A percentile compares a stretch with the other conserved stretches of the same genome.
Evolutionary conservation across 2,329 filamentous ascomycete genomes (phyloP).

Genomic region (Coniochaeta sp.): DNA sequence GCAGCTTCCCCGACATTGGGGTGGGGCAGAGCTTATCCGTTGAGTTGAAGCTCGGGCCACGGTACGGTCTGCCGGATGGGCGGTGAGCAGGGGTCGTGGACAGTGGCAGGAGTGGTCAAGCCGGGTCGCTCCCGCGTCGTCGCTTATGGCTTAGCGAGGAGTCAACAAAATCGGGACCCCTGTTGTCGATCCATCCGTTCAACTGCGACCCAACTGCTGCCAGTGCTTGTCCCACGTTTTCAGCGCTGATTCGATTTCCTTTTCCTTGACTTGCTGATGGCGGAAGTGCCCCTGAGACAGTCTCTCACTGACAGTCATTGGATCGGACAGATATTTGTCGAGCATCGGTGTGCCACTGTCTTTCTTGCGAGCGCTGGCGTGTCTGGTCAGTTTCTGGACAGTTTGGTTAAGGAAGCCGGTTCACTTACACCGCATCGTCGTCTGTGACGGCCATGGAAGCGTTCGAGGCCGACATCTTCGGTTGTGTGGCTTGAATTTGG

Average conservation of each 20-base stretch:
- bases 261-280: not conserved
- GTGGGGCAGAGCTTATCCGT: conserved; percentile 1
- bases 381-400: too few species aligned
- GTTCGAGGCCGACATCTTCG: not conserved
- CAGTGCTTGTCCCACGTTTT: not conserved
- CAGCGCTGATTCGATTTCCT: not conserved
- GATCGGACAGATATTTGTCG: not conserved
- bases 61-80: too few species aligned
- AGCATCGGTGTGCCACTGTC: not conserved
- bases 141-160: not conserved
- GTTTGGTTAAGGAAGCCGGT: not conserved
- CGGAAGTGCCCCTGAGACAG: not conserved
- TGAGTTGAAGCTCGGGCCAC: conserved; percentile 3
- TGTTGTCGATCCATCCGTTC: not conserved
- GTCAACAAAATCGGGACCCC: conserved; percentile 3
- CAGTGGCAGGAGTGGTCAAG: not conserved
- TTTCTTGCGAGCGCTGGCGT: not conserved
- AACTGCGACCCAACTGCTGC: not conserved
- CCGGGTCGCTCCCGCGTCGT: not conserved
- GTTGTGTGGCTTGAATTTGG: too few species aligned
- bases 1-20: conserved; percentile 2
- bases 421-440: not conserved
- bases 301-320: not conserved
- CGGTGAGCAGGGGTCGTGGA: not conserved
- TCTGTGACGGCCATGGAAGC: not conserved